Evolutionary conservation across 371 early-diverging fungal species (phyloP).

Genomic region (Dinochytrium kinnereticum): DNA sequence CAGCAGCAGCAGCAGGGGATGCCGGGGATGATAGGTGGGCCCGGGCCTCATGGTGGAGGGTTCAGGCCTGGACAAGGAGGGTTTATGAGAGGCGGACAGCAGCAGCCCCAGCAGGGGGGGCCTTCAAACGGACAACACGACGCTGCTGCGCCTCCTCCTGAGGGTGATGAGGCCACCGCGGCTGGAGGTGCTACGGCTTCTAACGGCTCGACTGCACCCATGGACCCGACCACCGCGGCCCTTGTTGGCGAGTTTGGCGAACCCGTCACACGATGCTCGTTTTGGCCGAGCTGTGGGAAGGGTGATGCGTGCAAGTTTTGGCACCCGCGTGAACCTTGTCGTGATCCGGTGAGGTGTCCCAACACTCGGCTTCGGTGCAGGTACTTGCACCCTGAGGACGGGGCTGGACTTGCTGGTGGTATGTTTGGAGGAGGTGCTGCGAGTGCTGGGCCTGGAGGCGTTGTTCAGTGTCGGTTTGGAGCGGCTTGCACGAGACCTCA

Average conservation of each 20-base stretch:
- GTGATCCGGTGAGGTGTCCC: not conserved
- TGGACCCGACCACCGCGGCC: no score
- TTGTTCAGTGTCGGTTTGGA: constrained; percentile 28
- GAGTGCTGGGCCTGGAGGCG: not conserved
- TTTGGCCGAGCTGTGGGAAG: constrained; percentile 3
- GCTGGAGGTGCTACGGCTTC: not conserved
- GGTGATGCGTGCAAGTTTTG: constrained; percentile 10
- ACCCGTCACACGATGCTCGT: not conserved
- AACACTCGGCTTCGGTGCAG: not conserved
- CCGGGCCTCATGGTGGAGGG: not conserved
- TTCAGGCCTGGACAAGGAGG: not conserved
- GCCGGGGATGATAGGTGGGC: not conserved
- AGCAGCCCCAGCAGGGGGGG: no score
- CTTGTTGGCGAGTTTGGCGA: not conserved
- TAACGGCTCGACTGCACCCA: no score
- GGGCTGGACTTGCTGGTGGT: not conserved
- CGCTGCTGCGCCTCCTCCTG: not conserved
- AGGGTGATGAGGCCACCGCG: not conserved
- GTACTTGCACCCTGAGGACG: not conserved
- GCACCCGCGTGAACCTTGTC: not conserved
- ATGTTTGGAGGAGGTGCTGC: not conserved
- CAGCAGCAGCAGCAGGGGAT: not conserved
- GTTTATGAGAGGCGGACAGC: no score
- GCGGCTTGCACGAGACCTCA: constrained; percentile 31
- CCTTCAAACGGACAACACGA: no score